Percentiles rank a stretch among this genome's conserved stretches.
Evolutionary conservation across 768 basidiomycete genomes (phyloP).

Genomic region (Amanita rubescens): DNA sequence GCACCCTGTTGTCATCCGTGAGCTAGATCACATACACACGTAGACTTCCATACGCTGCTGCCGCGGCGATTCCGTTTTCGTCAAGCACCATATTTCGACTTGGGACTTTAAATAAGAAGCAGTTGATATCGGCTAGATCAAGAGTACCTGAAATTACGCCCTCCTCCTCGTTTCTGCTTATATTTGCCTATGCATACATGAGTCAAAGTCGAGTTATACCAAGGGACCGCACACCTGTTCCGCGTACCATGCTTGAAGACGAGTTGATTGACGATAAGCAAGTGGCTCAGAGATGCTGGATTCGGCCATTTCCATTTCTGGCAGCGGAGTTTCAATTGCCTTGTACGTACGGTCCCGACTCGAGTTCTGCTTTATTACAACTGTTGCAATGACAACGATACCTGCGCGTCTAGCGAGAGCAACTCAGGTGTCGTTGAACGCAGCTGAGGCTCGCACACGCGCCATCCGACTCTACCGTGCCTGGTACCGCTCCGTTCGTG

Average conservation of each 20-base stretch:
- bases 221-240: slow-evolving; percentile 30
- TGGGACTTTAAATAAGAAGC: slow-evolving; percentile 6
- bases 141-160: slow-evolving; percentile 70
- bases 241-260: slow-evolving; percentile 36
- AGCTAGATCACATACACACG: slow-evolving; percentile 2
- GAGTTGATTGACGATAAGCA: slow-evolving; percentile 6
- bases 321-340: slow-evolving; percentile 20
- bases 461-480: slow-evolving; percentile 79
- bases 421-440: slow-evolving; percentile 47
- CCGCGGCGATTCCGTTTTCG: slow-evolving; percentile 37
- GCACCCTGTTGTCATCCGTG: slow-evolving; percentile 11
- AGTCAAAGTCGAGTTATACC: background rate
- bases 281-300: slow-evolving; percentile 6
- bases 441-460: slow-evolving; percentile 57
- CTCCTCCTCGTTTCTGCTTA: slow-evolving; percentile 85
- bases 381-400: slow-evolving; percentile 56
- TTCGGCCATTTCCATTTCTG: background rate
- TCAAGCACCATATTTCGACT: slow-evolving; percentile 59
- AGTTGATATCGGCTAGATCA: slow-evolving; percentile 9
- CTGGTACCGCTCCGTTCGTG: slow-evolving; percentile 87
- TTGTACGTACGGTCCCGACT: background rate
- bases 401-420: slow-evolving; percentile 79
- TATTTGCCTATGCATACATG: slow-evolving; percentile 50
- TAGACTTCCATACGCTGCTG: slow-evolving; percentile 10
- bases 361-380: background rate